Base-by-base conservation (phyloP, 2,329 filamentous ascomycete species). In the Sporothrix brasiliensis region DNA sequence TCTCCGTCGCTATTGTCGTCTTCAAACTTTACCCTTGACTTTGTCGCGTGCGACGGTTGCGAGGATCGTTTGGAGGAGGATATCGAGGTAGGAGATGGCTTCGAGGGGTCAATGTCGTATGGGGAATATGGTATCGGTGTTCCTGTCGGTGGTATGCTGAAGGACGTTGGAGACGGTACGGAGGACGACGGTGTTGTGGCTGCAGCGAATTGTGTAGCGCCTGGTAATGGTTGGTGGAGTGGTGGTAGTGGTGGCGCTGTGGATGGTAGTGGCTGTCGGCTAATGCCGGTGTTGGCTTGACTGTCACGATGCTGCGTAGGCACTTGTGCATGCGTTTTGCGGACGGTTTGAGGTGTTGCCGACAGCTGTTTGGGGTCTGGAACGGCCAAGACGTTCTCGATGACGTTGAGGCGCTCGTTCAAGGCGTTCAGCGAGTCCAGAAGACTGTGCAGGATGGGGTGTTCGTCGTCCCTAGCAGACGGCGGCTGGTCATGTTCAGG, bases 391-490 rank as follows among this genome's bases (percentile, higher is more conserved):
- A 70, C 67, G 6, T 71, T 69, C 67, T 79, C 77, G 72, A 79
- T 77, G 41, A 76, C 74, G 58, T 61, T 71, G 14, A 79, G 76
- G 21, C 77, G 77, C 68, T 76, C 74, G 71, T 78, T 76, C 67
- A 79, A 77, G 19, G 76, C 73, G n/a, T 72, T 69, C 65, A 79
- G 74, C 27, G 76, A 74, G 71, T 74, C 75, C n/a, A 79, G 67
- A 54, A 79, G 72, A 6, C 69, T 56, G n/a, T 60, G 70, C 50
- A 74, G 58, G 21, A 74, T 72, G 11, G 71, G 70, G 14, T 68
- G 67, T 49, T 71, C 70, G 56, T 73, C 73, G 27, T 69, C 60
- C 69, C 70, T 72, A 65, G 61, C 19, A 21, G 50, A 47, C 24
- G 47, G 63, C 3, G 47, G 47, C 13, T 24, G 61, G 30, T 11